These are phyloP conservation scores for Alternaria infectoria DNA, from an alignment of 2,329 filamentous ascomycete species.

Conservation along the genomic window DNA sequence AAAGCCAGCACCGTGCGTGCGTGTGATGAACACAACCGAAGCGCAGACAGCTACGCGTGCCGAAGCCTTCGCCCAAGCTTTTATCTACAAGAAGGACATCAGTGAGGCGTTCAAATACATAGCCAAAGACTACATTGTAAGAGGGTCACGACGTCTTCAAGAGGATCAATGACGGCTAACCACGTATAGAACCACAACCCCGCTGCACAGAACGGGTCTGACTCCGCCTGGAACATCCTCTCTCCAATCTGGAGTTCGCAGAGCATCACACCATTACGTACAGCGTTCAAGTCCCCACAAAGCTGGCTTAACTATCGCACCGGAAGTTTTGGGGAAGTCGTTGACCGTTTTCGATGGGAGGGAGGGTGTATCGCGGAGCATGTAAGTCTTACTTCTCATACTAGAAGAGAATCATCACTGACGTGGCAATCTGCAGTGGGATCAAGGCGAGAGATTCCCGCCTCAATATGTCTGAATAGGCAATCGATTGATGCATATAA, in stretches of 20 bases:
- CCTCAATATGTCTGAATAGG: neutral
- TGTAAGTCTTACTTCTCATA: conserved; percentile 21
- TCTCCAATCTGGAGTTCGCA: conserved; percentile 30
- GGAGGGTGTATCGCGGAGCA: conserved; percentile 42
- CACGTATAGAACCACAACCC: conserved; percentile 39
- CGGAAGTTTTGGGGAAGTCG: conserved; percentile 27
- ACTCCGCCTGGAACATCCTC: conserved; percentile 36
- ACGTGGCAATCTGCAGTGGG: conserved; percentile 26
- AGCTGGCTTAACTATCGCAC: conserved; percentile 38
- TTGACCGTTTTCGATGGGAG: conserved; percentile 42
- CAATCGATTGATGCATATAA: neutral
- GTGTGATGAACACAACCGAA: conserved; percentile 16
- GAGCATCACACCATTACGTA: conserved; percentile 31
- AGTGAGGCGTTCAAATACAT: conserved; percentile 39
- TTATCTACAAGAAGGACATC: conserved; percentile 38
- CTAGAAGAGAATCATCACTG: neutral
- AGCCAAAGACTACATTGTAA: conserved; percentile 34
- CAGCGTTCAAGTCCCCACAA: conserved; percentile 25
- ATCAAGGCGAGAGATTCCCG: conserved; percentile 32
- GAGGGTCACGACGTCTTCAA: neutral
- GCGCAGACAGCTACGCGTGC: conserved; percentile 21
- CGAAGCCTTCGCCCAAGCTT: conserved; percentile 34
- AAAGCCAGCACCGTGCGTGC: conserved; percentile 36
- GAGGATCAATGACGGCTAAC: neutral
- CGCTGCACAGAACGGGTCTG: conserved; percentile 33